Percentiles rank a stretch among this genome's conserved stretches.
Conservation (phyloP, 2,329 filamentous ascomycete genomes). For the Aspergillus sp. region DNA sequence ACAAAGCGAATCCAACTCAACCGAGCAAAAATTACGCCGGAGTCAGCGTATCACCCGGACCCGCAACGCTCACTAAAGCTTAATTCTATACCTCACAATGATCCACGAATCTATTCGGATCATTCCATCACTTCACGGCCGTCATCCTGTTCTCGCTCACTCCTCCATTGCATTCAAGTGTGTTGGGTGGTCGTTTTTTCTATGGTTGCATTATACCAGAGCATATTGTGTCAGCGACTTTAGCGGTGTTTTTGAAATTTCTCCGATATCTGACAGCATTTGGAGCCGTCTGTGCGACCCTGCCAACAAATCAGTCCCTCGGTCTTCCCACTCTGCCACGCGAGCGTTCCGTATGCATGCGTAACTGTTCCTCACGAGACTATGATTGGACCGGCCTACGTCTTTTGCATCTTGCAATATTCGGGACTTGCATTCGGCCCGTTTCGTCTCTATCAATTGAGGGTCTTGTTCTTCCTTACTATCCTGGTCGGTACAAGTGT, state of each 20-base stretch:
- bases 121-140: not conserved
- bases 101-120: not conserved
- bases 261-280: conserved; percentile 11
- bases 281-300: conserved; percentile 1
- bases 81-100: not conserved
- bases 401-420: conserved; percentile 5
- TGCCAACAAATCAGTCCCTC: not conserved
- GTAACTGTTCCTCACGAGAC: not conserved
- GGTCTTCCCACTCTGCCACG: conserved; percentile 1
- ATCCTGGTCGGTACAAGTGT: not conserved
- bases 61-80: conserved; percentile 12
- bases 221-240: conserved; percentile 14
- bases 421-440: conserved; percentile 3
- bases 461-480: not conserved
- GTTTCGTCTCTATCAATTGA: not conserved
- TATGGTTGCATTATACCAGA: conserved; percentile 9
- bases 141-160: not conserved
- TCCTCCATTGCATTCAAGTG: conserved; percentile 17
- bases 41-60: conserved; percentile 20
- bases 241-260: conserved; percentile 12
- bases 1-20: conserved; percentile 14
- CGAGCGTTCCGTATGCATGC: not conserved
- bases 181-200: conserved; percentile 12
- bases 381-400: not conserved
- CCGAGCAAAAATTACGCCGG: conserved; percentile 20